Base-by-base conservation (phyloP, 2,329 filamentous ascomycete genomes). In the Penicillium freii region DNA sequence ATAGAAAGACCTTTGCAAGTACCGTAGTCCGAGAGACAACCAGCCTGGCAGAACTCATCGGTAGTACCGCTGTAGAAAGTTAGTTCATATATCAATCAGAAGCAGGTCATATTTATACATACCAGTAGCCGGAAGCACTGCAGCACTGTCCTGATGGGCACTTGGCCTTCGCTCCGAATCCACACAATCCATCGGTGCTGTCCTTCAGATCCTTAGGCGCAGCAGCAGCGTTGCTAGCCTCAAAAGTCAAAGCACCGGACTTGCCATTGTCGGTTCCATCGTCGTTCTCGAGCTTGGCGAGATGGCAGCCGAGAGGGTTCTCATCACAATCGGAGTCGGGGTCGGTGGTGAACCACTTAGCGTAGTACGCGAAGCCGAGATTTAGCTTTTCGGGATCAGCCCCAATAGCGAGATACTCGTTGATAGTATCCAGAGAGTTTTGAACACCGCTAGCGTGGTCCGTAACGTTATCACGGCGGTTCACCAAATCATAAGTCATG, bases 401-500 rank as follows among this genome's bases (percentile, higher is more conserved):
- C 2, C 87, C 87, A 25, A 81, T 80, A 2, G 76, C 72, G 17
- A 87, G 70, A 69, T 90, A 90, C 38, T 80, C 79, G 51, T 85
- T 76, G 44, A 90, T 71, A 3, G 82, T 76, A 5, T 79, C 75
- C 7, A 80, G 71, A 0, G 86, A 86, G 10, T 77, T 80, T 15
- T 75, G 67, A 7, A 90, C 77, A n/a, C 84, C 84, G 43, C 81
- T 86, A 68, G 89, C 87, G 71, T 91, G 88, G 34, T 76, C 80
- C 3, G 87, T 89, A 10, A 77, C 69, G 43, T 73, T 84, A 73
- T 90, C 84, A 34, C 88, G 84, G 34, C 87, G 66, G 74, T 89
- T 90, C 82, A 88, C 87, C 47, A 91, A 69, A 67, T 91, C 88
- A 69, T 90, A 90, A 1, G 82, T 81, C 87, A 90, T 90, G 62